Evolutionary conservation across 352 stramenopile genomes (phyloP).

Genomic region (Phytophthora idaei): DNA sequence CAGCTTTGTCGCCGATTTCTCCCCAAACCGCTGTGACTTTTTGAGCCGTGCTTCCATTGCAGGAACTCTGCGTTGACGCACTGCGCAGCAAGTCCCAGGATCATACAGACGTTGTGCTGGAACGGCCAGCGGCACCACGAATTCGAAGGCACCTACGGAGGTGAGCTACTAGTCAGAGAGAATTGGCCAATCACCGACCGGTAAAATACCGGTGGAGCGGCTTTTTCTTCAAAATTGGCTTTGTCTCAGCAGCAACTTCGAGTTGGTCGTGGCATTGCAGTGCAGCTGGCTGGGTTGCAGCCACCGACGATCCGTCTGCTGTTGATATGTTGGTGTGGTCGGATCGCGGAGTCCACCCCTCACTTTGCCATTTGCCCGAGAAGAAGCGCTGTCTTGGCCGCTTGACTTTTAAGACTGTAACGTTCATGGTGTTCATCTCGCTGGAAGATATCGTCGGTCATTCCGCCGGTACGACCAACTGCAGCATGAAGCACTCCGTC

Average conservation of each 20-base stretch:
- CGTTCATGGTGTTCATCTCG: conserved; percentile 80
- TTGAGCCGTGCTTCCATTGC: conserved; percentile 2
- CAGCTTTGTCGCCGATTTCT: neutral
- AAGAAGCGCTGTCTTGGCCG: neutral
- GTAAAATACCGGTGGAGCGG: conserved; percentile 4
- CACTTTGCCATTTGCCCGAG: conserved; percentile 23
- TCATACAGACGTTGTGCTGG: conserved; percentile 29
- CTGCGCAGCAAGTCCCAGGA: conserved; percentile 29
- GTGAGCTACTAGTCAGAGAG: conserved; percentile 25
- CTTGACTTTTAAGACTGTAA: conserved; percentile 4
- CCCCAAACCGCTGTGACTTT: conserved; percentile 2
- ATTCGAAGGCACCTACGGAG: neutral
- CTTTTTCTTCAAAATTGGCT: conserved; percentile 19
- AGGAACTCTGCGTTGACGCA: conserved; percentile 2
- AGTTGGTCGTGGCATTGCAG: conserved; percentile 33
- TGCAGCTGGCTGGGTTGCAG: conserved; percentile 28
- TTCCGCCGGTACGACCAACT: conserved; percentile 8
- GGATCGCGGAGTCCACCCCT: conserved; percentile 20
- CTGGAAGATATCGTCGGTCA: conserved; percentile 62
- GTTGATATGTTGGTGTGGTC: conserved; percentile 19
- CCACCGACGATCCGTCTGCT: conserved; percentile 11
- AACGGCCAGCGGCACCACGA: conserved; percentile 14
- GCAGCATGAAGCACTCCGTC: conserved; percentile 20
- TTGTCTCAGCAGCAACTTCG: conserved; percentile 33
- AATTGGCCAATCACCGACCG: conserved; percentile 17